Evolutionary conservation across 768 basidiomycete genomes (phyloP).

Genomic region (Podaxis sp.): DNA sequence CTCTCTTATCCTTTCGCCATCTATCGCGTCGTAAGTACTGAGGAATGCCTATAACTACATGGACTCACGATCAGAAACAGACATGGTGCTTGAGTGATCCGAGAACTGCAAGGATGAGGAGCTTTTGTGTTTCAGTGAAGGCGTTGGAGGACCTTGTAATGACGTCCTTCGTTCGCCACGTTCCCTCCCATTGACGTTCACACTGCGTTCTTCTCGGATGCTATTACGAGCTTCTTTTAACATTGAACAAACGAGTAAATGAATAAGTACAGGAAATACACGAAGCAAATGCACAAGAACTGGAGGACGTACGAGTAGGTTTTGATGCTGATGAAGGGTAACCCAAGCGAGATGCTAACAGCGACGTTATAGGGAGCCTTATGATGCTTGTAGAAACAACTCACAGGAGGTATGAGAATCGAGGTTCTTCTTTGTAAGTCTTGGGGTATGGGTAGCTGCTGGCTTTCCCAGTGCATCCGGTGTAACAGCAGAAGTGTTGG

Average conservation of each 20-base stretch:
- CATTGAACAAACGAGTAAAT: too few species aligned
- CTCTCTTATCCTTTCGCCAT: conserved; percentile 43
- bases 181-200: background rate
- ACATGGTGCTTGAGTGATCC: conserved; percentile 48
- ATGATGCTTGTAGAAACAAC: background rate
- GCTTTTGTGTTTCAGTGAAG: conserved; percentile 3
- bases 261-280: background rate
- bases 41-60: background rate
- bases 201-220: conserved; percentile 48
- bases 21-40: conserved; percentile 27
- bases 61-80: conserved; percentile 53
- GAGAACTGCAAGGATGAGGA: conserved; percentile 38
- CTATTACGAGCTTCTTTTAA: background rate
- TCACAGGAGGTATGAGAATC: conserved; percentile 8
- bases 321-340: conserved; percentile 9
- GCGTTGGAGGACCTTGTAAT: background rate
- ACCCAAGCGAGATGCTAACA: background rate
- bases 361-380: background rate
- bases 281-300: background rate
- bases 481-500: background rate
- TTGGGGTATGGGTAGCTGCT: background rate
- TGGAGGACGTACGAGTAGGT: conserved; percentile 10
- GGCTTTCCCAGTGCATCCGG: background rate
- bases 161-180: conserved; percentile 1
- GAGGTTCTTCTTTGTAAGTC: background rate